Evolutionary conservation across 1,284 basidiomycete species (phyloP), one percentile per base, ranked within the genome.

Genomic region (Fomitopsis palustris): DNA sequence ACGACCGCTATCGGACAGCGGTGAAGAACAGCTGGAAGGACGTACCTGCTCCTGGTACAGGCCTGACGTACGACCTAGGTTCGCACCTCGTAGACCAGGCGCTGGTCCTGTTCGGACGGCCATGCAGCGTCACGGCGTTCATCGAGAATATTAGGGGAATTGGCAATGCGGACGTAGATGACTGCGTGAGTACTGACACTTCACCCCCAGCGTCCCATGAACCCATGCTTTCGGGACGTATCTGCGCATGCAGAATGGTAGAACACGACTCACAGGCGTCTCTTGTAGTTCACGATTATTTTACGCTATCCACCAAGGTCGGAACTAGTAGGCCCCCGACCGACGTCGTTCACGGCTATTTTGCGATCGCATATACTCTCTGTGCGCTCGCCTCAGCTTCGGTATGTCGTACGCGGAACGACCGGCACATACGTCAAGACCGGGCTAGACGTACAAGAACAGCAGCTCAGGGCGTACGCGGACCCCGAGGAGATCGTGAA

Each of bases 361-460:
- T 77, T 92, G 49, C 81, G 87, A 56, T 86, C 85, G 9, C 83
- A 87, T 57, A 84, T 87, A 57, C 77, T 94, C 29, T 90, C 90
- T 8, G 84, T 84, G 17, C 78, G 83, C 38, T 74, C 80, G 1
- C 77, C 76, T 1, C 93, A 94, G 70, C 71, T 87, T 19, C 85
- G 92, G 25, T 95, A 85, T 72, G 71, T 83, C 53, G 82, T 87
- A 55, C 81, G 85, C 41, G 90, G 92, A n/a, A 85, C 84, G 23
- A 80, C 81, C 62, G 93, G 90, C 37, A 82, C 84, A 2, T 95
- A 82, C 71, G 76, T 81, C 60, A 95, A 96, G 73, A 83, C 80
- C 67, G 92, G 91, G 1, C 71, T 93, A 38, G 92, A 95, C 70
- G 75, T 84, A 2, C 92, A 95, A 69, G 92, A 94, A 73, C 85